Evolutionary conservation across 129 eudicot species (phyloP), one percentile per base, ranked within the genome.

Genomic region (Escallonia rubra): DNA sequence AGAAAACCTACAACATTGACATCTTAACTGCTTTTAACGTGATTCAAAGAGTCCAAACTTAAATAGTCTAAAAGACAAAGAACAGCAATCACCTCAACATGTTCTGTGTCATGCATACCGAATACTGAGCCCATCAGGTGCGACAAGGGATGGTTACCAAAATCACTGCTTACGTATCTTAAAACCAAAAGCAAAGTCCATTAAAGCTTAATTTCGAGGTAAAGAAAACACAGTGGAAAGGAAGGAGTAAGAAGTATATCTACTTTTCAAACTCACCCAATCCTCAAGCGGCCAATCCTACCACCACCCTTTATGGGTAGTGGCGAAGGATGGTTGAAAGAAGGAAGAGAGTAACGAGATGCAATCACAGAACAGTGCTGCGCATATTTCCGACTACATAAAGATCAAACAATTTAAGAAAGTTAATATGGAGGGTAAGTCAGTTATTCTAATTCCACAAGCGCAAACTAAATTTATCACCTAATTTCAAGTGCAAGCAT

Each of bases 91-190:
- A 93, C 96, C 95, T 93, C 98, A 50, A 93, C 79, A 57, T 89
- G 80, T 61, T 84, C 85, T 65, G 78, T 71, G 63, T 93, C 78
- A 58, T 93, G 98, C 96, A 93, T 89, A 72, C 98, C 98, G 70
- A 86, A 93, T n/a, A 93, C 96, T 9, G 98, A 93, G 61, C 96
- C 96, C 98, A 93, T 93, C 65, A 93, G 80, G 78, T 93, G 98
- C 23, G 98, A 93, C 43, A 93, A 72, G 43, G 98, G 98, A 74
- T 93, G 98, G 69, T 93, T 89, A 66, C 98, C 96, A 73, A 93
- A 93, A 79, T 93, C 98, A 72, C 98, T 89, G 88, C 98, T 93
- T 68, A 93, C 96, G 65, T 93, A 93, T 54, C 98, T 93, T 23
- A 77, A 44, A 65, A 72, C 23, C 42, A 70, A 68, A 34, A 72